phyloP scores from a whole-genome alignment of 805 yeast genomes.

The Lipomyces spencermartinsiae region DNA sequence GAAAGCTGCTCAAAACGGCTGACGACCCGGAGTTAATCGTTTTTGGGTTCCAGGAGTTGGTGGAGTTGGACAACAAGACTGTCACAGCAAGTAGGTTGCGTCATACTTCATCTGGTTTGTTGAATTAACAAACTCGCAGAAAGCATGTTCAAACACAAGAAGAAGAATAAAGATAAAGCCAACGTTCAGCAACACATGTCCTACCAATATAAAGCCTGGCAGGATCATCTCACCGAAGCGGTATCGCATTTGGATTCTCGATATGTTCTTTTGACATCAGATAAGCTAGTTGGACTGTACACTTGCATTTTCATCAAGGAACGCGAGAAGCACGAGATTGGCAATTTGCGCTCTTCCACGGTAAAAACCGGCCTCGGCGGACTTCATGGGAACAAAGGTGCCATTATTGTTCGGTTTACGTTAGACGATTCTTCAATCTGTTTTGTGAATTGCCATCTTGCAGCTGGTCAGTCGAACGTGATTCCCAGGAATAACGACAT shows the following conservation, averaged over 20 bases:
- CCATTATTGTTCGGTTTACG: conserved; percentile 70
- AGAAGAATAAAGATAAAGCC: conserved; percentile 56
- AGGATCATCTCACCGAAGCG: conserved; percentile 40
- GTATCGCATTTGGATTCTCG: conserved; percentile 40
- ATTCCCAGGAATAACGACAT: conserved; percentile 88
- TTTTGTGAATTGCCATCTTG: conserved; percentile 84
- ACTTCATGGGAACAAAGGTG: conserved; percentile 77
- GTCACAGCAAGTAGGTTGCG: conserved; percentile 62
- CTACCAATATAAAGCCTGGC: conserved; percentile 48
- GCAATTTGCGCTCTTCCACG: conserved; percentile 69
- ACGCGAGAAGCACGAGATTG: conserved; percentile 57
- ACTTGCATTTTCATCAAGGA: conserved; percentile 70
- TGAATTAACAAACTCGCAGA: conserved; percentile 61
- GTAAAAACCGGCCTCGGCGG: conserved; percentile 96
- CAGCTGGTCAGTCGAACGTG: conserved; percentile 85
- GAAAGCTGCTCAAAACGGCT: conserved; percentile 41
- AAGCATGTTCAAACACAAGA: conserved; percentile 54
- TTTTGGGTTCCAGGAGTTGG: conserved; percentile 87
- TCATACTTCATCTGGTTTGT: not conserved
- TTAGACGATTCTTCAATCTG: conserved; percentile 75
- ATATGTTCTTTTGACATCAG: conserved; percentile 69
- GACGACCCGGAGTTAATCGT: conserved; percentile 70
- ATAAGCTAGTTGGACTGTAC: conserved; percentile 86
- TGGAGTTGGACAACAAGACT: conserved; percentile 85
- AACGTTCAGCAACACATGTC: conserved; percentile 44